Evolutionary conservation across 176 grass and related monocot species (phyloP).

Genomic region (Pharus latifolius): DNA sequence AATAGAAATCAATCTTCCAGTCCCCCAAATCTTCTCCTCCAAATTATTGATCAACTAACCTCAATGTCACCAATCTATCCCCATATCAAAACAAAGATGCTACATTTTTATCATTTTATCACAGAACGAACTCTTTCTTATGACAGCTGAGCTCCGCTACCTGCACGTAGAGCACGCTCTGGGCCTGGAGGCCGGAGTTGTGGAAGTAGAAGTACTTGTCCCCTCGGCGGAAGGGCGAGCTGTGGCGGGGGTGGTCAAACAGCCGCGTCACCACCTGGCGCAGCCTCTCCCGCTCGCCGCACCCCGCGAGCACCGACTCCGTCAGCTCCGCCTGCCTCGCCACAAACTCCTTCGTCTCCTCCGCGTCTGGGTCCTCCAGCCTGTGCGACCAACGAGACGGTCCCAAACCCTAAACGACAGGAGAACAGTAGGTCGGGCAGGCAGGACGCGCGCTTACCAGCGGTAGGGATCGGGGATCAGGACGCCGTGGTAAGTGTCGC

Average conservation of each 20-base stretch:
- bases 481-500: constrained; percentile 59
- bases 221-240: constrained; percentile 67
- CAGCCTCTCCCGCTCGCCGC: constrained; percentile 51
- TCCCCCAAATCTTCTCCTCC: too few relatives aligned
- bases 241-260: constrained; percentile 78
- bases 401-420: background rate
- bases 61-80: too few relatives aligned
- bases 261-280: constrained; percentile 43
- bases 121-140: too few relatives aligned
- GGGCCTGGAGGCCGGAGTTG: constrained; percentile 89
- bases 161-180: constrained; percentile 89
- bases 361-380: constrained; percentile 92
- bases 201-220: constrained; percentile 81
- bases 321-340: constrained; percentile 55
- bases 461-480: constrained; percentile 67
- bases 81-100: too few relatives aligned
- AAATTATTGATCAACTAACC: too few relatives aligned
- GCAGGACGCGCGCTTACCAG: constrained; percentile 31
- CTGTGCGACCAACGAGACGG: constrained; percentile 9
- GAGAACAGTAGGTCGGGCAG: background rate
- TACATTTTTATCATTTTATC: too few relatives aligned
- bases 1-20: too few relatives aligned
- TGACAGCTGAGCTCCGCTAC: too few relatives aligned
- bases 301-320: constrained; percentile 48
- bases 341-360: constrained; percentile 85